These are phyloP conservation scores for Cinnamomum micranthum DNA, from an alignment of 164 flowering plant species.

Conservation along the genomic window DNA sequence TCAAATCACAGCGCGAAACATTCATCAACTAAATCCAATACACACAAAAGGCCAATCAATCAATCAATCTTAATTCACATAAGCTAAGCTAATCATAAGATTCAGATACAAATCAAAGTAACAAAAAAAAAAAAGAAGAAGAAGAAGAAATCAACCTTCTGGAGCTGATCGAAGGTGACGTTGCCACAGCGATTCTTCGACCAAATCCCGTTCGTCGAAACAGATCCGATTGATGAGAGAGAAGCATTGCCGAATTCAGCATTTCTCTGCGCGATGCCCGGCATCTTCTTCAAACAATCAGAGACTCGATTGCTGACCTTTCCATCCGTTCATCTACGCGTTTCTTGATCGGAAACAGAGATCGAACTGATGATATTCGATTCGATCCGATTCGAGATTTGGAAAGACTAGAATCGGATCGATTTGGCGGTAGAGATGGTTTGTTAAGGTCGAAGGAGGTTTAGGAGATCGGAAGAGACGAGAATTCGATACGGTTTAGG, in stretches of 20 bases:
- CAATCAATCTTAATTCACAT: neutral
- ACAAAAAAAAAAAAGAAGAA: neutral
- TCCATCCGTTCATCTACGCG: neutral
- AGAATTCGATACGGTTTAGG: slow-evolving; percentile 1
- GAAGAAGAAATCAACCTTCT: slow-evolving; percentile 49
- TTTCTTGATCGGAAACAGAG: neutral
- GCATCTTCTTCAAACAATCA: slow-evolving; percentile 22
- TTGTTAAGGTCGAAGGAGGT: neutral
- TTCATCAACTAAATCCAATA: neutral
- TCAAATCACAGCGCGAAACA: neutral
- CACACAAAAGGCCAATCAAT: neutral
- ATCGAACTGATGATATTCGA: neutral
- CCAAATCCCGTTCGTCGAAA: slow-evolving; percentile 67
- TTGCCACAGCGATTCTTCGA: slow-evolving; percentile 61
- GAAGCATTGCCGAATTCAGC: slow-evolving; percentile 22
- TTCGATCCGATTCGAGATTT: neutral
- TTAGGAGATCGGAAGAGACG: neutral
- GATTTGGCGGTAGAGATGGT: no score
- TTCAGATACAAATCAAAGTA: neutral
- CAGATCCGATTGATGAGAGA: slow-evolving; percentile 25
- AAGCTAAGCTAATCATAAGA: neutral
- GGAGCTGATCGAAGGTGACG: slow-evolving; percentile 76
- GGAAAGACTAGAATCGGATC: neutral
- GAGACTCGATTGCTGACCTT: neutral
- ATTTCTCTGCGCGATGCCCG: slow-evolving; percentile 32